Evolutionary conservation across 2,329 filamentous ascomycete species (phyloP), one percentile per base, ranked within the genome.

Genomic region (Pestalotiopsis sp.): DNA sequence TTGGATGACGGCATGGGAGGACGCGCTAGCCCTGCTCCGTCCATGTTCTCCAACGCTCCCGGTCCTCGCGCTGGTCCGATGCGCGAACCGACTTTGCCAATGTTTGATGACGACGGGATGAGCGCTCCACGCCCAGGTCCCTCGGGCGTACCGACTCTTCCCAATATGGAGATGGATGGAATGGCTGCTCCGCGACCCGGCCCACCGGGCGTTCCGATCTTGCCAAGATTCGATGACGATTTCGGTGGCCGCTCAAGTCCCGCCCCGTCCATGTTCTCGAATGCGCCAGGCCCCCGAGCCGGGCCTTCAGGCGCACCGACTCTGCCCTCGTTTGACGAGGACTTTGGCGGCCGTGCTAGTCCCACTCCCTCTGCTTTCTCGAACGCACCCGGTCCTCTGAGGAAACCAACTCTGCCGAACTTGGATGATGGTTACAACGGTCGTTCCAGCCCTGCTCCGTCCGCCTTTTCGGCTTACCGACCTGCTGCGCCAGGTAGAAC

Each of bases 361-460:
- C 78, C 80, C 3, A 76, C 78, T 5, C 77, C 80, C 6, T 80
- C 75, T 13, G 68, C 68, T 64, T 38, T 38, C 60, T 71, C 72
- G 66, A 72, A 68, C 66, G 57, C 64, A 5, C 58, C 59, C 2
- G 61, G 72, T 11, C 66, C 61, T 62, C 66, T 69, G 31, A 20
- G 17, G 17, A 52, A 20, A 52, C 64, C 73, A 11, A 66, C 61
- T 57, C 67, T 68, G 23, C 69, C 69, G 25, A 70, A 68, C 41
- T 72, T 70, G 17, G 70, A 74, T 31, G 71, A 77, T 61, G 74
- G 76, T 3, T 60, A 57, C 49, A 76, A 78, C 17, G 77, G 75
- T 3, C 77, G 78, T 12, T 74, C 75, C n/a, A 79, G 77, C 67
- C 78, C 80, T 3, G 77, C 78, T 3, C 77, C 80, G 7, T 80